Base-by-base conservation (phyloP, 1,284 basidiomycete genomes). In the Fereydounia khargensis region DNA sequence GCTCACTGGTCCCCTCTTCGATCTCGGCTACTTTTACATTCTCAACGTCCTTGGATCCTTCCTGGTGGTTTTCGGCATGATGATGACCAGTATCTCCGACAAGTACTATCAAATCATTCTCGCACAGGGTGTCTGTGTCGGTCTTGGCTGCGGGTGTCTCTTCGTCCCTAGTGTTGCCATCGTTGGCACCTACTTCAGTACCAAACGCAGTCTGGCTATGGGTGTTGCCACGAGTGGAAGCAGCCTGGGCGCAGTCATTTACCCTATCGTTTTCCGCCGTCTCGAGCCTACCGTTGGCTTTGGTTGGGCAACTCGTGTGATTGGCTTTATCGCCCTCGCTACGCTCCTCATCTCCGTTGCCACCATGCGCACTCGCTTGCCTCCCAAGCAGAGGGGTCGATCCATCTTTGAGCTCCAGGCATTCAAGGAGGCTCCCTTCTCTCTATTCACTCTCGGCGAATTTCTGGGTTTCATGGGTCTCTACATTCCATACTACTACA, bases 41-140 rank as follows among this genome's bases (percentile, higher is more conserved):
- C 35, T 67, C 2, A 50, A 57, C 22, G 11, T 41, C 2, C 17
- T 42, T 3, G 63, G 63, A 16, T 45, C 60, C 31, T 38, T 57
- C 2, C 34, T 68, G 13, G 31, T 68, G 14, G 51, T 58, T 28
- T 49, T 67, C 14, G 51, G 46, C 13, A 47, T 57, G 39, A 67
- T 71, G 58, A 63, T 71, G 66, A 38, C 60, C 21, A 69, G 67
- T 28, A 40, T 71, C 2, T 61, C 47, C 14, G 58, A 36, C n/a
- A 41, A 53, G 18, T 69, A 65, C 37, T 71, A 57, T 27, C 66
- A 69, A 41, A 39, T 69, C 40, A 57, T 71, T 34, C 55, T 71
- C 16, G 44, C 64, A 0, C 66, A 71, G 28, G 68, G 68, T 2
- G 39, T 71, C 24, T 64, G 66, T 2, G 25, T 67, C 13, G 68